Percentiles rank a stretch among this genome's conserved stretches.
These are phyloP conservation scores for Henckelia pumila DNA, from an alignment of 257 asterid genomes.

Conservation along the genomic window DNA sequence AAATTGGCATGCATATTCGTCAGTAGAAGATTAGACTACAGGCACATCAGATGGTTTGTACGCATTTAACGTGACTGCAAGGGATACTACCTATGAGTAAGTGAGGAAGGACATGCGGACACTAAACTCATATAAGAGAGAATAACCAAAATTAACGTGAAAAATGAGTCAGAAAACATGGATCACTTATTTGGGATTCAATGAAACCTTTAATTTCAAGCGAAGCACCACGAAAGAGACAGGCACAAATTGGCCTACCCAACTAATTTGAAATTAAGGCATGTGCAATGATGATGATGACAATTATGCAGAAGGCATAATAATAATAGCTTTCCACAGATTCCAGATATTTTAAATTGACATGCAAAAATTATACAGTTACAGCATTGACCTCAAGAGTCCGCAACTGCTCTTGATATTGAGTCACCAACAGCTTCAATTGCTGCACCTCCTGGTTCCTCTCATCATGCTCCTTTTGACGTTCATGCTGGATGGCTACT, in stretches of 20 bases:
- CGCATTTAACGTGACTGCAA: background rate
- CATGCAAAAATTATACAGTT: background rate
- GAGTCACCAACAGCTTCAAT: conserved; percentile 63
- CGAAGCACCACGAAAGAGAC: background rate
- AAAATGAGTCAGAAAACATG: background rate
- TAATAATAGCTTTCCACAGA: background rate
- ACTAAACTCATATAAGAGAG: background rate
- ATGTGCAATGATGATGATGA: too few relatives aligned
- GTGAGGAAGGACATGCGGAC: background rate
- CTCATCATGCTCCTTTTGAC: conserved; percentile 73
- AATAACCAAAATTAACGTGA: background rate
- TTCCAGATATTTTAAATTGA: background rate
- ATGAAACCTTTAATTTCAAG: background rate
- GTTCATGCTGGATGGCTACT: conserved; percentile 74
- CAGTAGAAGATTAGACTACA: background rate
- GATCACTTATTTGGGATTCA: background rate
- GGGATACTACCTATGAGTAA: background rate
- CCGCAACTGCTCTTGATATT: conserved; percentile 65
- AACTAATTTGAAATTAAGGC: too few relatives aligned
- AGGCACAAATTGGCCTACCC: too few relatives aligned
- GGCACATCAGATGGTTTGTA: background rate
- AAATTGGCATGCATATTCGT: background rate
- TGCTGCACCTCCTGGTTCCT: conserved; percentile 63
- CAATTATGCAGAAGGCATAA: too few relatives aligned
- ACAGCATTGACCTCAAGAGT: conserved; percentile 59